Conservation (phyloP, 345 rosid species). For the Turritis glabra region DNA sequence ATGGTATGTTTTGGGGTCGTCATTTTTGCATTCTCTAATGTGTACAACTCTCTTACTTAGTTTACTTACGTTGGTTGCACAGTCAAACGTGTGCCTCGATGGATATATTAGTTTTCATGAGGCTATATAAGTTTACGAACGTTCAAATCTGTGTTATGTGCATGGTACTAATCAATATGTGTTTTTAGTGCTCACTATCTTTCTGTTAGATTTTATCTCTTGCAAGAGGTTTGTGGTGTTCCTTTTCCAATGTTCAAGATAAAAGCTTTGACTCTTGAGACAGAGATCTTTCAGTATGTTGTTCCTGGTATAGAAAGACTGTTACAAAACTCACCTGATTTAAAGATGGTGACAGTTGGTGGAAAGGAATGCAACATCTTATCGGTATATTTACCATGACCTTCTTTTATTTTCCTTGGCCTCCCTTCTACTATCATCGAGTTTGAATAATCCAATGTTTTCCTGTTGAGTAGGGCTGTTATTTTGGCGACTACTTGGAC, state of each 20-base stretch:
- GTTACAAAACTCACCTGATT: neutral
- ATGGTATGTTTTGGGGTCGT: neutral
- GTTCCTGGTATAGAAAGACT: neutral
- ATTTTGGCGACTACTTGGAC: neutral
- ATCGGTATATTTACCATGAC: neutral
- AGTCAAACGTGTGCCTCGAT: no score
- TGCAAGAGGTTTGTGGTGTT: neutral
- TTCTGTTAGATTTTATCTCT: neutral
- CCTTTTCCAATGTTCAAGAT: neutral
- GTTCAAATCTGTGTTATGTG: no score
- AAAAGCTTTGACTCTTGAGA: neutral
- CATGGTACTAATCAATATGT: neutral
- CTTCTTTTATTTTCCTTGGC: neutral
- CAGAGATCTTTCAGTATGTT: neutral
- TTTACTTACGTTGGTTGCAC: neutral
- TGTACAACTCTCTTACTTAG: neutral
- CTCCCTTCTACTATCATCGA: neutral
- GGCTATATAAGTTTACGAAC: no score
- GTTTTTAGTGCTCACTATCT: neutral
- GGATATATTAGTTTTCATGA: no score
- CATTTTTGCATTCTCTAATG: neutral
- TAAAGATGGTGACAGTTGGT: neutral
- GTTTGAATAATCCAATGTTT: neutral
- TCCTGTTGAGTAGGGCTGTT: neutral
- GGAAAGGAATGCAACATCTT: neutral